Percentiles rank a stretch among this genome's conserved stretches.
phyloP scores from a whole-genome alignment of 805 yeast genomes.

The Kluyveromyces lactis region DNA sequence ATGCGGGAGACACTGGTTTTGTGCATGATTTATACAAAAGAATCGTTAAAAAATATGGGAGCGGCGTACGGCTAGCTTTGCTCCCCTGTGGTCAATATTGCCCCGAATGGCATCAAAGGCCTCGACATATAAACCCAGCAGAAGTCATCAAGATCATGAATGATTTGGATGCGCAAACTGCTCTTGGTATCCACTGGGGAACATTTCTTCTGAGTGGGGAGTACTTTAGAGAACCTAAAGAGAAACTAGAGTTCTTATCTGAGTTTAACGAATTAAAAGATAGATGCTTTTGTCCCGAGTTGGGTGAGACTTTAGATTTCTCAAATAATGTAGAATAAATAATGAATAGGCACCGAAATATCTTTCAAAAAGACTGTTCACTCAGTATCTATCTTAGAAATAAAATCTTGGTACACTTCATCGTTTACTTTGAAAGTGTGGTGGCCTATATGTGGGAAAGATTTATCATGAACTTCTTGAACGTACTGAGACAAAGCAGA shows the following conservation, averaged over 20 bases:
- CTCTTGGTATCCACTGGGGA: conserved; percentile 95
- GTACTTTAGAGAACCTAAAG: conserved; percentile 76
- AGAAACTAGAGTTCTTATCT: conserved; percentile 45
- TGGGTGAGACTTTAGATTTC: conserved; percentile 42
- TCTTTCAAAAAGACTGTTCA: too few species aligned
- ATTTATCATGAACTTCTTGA: conserved; percentile 44
- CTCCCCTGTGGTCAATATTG: conserved; percentile 93
- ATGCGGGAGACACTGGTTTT: conserved; percentile 94
- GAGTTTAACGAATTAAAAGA: conserved; percentile 26
- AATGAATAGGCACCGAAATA: too few species aligned
- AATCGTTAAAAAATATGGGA: conserved; percentile 57
- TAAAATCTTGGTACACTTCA: conserved; percentile 45
- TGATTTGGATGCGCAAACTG: conserved; percentile 49
- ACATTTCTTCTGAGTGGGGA: conserved; percentile 87
- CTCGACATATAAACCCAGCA: conserved; percentile 77
- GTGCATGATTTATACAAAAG: conserved; percentile 59
- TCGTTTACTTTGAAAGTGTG: conserved; percentile 68
- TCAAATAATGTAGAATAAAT: background rate
- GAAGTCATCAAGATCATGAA: conserved; percentile 65
- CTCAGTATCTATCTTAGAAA: conserved; percentile 15
- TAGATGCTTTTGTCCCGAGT: conserved; percentile 52
- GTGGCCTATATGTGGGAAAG: conserved; percentile 51
- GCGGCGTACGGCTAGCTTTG: conserved; percentile 53
- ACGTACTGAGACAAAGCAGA: conserved; percentile 46
- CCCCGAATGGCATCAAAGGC: conserved; percentile 89